These are phyloP conservation scores for Lecanicillium sp. DNA, from an alignment of 2,329 filamentous ascomycete genomes.

Conservation along the genomic window DNA sequence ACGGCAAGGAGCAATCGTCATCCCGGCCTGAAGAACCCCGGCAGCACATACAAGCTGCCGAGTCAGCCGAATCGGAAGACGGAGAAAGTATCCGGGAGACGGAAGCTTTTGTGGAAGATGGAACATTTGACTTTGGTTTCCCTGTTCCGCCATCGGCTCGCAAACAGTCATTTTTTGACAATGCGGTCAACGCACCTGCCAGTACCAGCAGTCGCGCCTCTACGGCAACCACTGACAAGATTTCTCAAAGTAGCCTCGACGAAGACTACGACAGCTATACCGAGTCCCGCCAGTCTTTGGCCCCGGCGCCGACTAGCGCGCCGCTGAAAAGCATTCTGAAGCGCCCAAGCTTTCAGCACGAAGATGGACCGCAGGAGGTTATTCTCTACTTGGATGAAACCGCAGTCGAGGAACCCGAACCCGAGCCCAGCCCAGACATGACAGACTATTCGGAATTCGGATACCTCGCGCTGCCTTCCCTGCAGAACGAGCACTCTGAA, in stretches of 20 bases:
- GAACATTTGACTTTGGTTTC: slow-evolving; percentile 28
- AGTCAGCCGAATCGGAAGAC: not conserved
- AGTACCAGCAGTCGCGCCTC: not conserved
- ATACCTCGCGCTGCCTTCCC: slow-evolving; percentile 2
- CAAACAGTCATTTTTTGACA: slow-evolving; percentile 17
- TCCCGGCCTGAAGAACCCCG: slow-evolving; percentile 35
- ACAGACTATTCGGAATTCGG: slow-evolving; percentile 33
- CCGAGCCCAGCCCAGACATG: slow-evolving; percentile 31
- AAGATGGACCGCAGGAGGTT: slow-evolving; percentile 16
- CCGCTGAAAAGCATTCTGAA: slow-evolving; percentile 1
- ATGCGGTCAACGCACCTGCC: slow-evolving; percentile 1
- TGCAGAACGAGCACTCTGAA: not conserved
- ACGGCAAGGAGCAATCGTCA: slow-evolving; percentile 45
- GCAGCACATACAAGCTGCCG: slow-evolving; percentile 12
- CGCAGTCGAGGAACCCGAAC: not conserved
- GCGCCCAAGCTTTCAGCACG: slow-evolving; percentile 19
- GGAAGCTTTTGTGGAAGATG: slow-evolving; percentile 25
- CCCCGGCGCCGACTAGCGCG: not conserved
- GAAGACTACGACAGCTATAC: not conserved
- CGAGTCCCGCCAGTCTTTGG: not conserved
- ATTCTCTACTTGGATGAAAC: slow-evolving; percentile 26
- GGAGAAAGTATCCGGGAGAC: slow-evolving; percentile 11
- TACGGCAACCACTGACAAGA: not conserved
- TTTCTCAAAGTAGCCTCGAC: slow-evolving; percentile 5
- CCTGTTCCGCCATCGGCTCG: slow-evolving; percentile 27